Base-by-base conservation (phyloP, 2,329 filamentous ascomycete species). In the Lasiodiplodia citricola region DNA sequence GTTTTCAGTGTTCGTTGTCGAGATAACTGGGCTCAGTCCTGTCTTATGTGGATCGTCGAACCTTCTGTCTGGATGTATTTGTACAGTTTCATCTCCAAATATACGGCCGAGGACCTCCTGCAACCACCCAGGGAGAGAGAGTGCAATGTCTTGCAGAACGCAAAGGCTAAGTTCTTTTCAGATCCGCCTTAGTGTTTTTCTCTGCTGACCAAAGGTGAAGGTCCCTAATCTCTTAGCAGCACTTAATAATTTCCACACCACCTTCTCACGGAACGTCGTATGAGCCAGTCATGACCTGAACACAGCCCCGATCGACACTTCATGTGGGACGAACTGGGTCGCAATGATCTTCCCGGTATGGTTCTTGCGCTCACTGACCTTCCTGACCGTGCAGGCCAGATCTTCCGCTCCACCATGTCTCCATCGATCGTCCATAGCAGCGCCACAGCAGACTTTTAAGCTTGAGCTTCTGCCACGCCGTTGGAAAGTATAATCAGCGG, bases 401-500 rank as follows among this genome's bases (percentile, higher is more conserved):
- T 35, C 31, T 63, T 8, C 23, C 51, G 51, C 58, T 63, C 58
- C 58, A 63, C 44, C 58, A 52, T 11, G 41, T 63, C 58, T 63
- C 58, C 58, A 52, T 63, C 44, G 58, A 63, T 63, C 58, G 44
- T 37, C 44, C n/a, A 25, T 28, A 51, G 35, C 25, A 63, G 58
- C n/a, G 44, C 58, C 58, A 52, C 28, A 25, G 44, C 44, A 37
- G 4, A 38, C 11, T 51, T 28, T 23, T 28, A 44, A 63, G 58
- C 31, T 63, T 21, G 10, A 41, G 55, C 21, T 21, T 50, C n/a
- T 62, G 57, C 57, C 57, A 62, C 57, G 25, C 28, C 23, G 38
- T 8, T 41, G 57, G 41, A 38, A 62, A 16, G 38, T n/a, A n/a
- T 8, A 16, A 25, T 21, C 14, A 7, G n/a, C 13, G 23, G 23